Base-by-base conservation (phyloP, 1,284 basidiomycete genomes). In the Ustilago hordei region DNA sequence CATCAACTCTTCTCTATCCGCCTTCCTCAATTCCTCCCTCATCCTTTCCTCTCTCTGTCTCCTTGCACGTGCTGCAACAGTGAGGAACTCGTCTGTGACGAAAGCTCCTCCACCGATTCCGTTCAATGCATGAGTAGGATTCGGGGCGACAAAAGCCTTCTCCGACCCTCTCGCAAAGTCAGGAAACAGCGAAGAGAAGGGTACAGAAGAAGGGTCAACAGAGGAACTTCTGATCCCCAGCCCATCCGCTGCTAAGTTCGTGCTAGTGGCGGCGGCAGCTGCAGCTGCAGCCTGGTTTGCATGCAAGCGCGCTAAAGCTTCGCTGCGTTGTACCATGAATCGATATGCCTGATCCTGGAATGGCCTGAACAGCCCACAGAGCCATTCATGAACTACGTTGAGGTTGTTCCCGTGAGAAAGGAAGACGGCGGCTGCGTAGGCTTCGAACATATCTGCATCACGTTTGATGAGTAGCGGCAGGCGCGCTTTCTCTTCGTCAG, bases 361-460 rank as follows among this genome's bases (percentile, higher is more conserved):
- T 34, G 76, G 76, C 12, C 66, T 31, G 45, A 78, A 78, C 38
- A 78, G 39, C 4, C 65, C 55, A 48, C 56, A 64, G 5, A 78
- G 63, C 76, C 76, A 78, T 4, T 59, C 41, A 39, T 75, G 76
- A 5, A 78, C 76, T n/a, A 75, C 62, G 5, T 68, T 65, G 53
- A 78, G 75, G 43, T 75, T 72, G 15, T 64, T 60, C 0, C 62
- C 72, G 55, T 75, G 35, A 41, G 64, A 71, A 28, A 78, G 66
- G 34, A 78, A 78, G 11, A 78, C 69, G 1, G 76, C 76, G 0
- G 76, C 71, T 9, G 67, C 69, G 35, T 78, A 78, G 31, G 76
- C 76, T 55, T 78, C 76, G 39, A 78, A 78, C 72, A 78, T 74
- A 43, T 78, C 76, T 1, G 76, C 76, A 52, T 78, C 65, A 11